Base-by-base conservation (phyloP, 1,139 yeast species). In the Chernovozyma sophiae-reginae region DNA sequence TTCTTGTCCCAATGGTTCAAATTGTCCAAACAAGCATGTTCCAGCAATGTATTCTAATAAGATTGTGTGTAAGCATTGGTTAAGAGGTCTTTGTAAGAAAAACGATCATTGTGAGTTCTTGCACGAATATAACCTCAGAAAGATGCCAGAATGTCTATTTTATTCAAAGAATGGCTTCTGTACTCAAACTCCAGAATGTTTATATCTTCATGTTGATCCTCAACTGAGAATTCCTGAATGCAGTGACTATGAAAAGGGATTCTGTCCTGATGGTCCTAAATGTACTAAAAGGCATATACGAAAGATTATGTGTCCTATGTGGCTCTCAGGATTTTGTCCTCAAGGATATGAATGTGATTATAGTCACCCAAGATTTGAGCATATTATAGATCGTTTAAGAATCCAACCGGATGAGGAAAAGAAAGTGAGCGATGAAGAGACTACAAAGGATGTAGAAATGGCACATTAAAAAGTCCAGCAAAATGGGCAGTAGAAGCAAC, bases 121-220 rank as follows among this genome's bases (percentile, higher is more conserved):
- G 35, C 99, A 94, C 60, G 99, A 94, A 54, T 92, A 90, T 56
- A 92, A 92, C 55, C 65, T 92, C 49, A 75, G 96, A 43, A 89
- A 86, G 58, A 90, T 94, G 96, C 98, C 98, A 2, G 98, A 94
- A 59, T 94, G 98, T 61, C 75, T 89, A 27, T 86, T 86, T 57
- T 90, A 76, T 59, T 74, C 87, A 40, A 80, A 85, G 58, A 89
- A 87, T 55, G 98, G 98, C 5, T 84, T 77, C 54, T 94, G 98
- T 60, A 85, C 95, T 8, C 97, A 90, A 56, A 77, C 92, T 1
- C 95, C 96, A 2, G 99, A 94, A 55, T 94, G 99, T 55, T 78
- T 89, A 38, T 92, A 89, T 58, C 69, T 86, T 37, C 99, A 94
- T 58, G 81, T 90, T 19, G 97, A 89, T 55, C 97, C 97, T 4